Evolutionary conservation across 345 rosid species (phyloP).

Genomic region (Gossypium bickii): DNA sequence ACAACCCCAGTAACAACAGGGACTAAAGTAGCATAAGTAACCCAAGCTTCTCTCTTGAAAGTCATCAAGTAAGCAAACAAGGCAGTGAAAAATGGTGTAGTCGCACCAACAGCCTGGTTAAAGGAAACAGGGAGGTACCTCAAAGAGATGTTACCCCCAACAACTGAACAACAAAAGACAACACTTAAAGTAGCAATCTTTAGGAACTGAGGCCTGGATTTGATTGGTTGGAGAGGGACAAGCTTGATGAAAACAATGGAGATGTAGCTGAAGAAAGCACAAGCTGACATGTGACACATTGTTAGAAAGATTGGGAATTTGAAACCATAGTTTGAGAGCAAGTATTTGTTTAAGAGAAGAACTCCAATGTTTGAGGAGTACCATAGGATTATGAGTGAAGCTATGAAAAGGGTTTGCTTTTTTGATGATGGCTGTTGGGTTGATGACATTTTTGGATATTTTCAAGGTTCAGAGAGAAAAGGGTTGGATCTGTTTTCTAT

Average conservation of each 20-base stretch:
- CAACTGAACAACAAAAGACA: constrained; percentile 87
- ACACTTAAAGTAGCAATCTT: constrained; percentile 81
- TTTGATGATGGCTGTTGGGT: constrained; percentile 19
- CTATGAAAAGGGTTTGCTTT: constrained; percentile 55
- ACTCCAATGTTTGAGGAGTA: constrained; percentile 93
- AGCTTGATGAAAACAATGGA: constrained; percentile 78
- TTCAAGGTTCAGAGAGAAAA: neutral
- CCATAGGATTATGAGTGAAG: constrained; percentile 57
- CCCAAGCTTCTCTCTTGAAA: constrained; percentile 86
- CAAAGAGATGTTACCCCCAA: constrained; percentile 83
- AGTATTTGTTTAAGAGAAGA: constrained; percentile 77
- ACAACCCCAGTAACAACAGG: constrained; percentile 89
- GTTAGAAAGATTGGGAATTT: constrained; percentile 88
- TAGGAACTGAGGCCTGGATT: constrained; percentile 69
- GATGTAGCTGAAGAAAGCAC: constrained; percentile 75
- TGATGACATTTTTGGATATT: constrained; percentile 17
- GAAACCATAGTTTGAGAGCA: constrained; percentile 91
- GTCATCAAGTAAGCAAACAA: constrained; percentile 81
- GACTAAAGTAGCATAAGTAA: constrained; percentile 74
- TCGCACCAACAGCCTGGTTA: constrained; percentile 95
- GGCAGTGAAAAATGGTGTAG: constrained; percentile 90
- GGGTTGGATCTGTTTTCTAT: constrained; percentile 5
- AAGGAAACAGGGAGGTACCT: constrained; percentile 85
- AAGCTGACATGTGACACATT: constrained; percentile 96
- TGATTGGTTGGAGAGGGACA: constrained; percentile 74